Evolutionary conservation across 768 basidiomycete genomes (phyloP).

Genomic region (Agaricus blazei): DNA sequence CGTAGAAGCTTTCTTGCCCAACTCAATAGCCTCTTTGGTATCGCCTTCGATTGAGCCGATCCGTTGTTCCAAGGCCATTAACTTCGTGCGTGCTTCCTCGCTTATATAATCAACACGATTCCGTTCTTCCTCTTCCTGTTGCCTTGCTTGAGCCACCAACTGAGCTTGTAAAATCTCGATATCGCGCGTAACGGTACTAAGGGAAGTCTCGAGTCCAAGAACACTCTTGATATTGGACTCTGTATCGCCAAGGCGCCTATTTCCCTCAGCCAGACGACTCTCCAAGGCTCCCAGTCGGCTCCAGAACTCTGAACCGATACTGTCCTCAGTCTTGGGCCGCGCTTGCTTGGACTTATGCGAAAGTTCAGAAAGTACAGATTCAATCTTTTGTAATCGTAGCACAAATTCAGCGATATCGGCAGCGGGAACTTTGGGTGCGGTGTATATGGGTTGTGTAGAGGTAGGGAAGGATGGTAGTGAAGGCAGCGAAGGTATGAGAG

Average conservation of each 20-base stretch:
- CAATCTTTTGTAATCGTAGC: constrained; percentile 56
- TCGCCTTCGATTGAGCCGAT: constrained; percentile 56
- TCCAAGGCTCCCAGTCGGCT: constrained; percentile 56
- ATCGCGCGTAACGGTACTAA: constrained; percentile 56
- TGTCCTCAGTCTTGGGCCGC: constrained; percentile 47
- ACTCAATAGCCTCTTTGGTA: constrained; percentile 68
- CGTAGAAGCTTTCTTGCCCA: constrained; percentile 55
- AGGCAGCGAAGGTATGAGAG: constrained; percentile 25
- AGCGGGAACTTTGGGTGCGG: constrained; percentile 53
- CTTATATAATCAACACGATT: constrained; percentile 17
- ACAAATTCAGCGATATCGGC: constrained; percentile 64
- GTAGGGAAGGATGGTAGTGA: constrained; percentile 21
- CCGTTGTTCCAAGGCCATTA: constrained; percentile 58
- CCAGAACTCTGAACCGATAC: constrained; percentile 45
- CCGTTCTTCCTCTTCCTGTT: constrained; percentile 18
- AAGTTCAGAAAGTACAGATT: constrained; percentile 56
- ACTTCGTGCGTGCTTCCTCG: constrained; percentile 50
- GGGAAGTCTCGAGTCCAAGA: too few species aligned
- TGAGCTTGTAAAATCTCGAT: constrained; percentile 48
- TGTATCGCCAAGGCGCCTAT: constrained; percentile 29
- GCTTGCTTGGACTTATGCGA: constrained; percentile 49
- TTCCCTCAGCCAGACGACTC: constrained; percentile 35
- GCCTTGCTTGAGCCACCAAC: constrained; percentile 21
- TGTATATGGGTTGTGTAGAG: constrained; percentile 30
- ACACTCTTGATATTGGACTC: too few species aligned